Evolutionary conservation across 2,329 filamentous ascomycete genomes (phyloP), one percentile per base, ranked within the genome.

Genomic region (Daldinia sp.): DNA sequence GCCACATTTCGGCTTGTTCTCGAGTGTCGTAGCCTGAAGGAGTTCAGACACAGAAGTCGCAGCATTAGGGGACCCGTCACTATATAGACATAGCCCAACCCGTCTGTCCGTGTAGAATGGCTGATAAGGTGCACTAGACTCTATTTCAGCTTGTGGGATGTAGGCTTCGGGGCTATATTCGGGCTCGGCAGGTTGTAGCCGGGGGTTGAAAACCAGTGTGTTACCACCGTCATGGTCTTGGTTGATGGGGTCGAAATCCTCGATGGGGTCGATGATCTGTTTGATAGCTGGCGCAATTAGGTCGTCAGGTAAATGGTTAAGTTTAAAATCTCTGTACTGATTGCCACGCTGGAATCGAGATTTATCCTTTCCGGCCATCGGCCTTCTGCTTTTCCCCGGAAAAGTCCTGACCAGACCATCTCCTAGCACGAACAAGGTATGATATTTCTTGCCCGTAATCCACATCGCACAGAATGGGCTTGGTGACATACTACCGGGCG

Each of bases 101-200:
- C 94, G 87, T 56, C 88, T 86, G 73, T 98, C 94, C 0, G 94
- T 95, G 75, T 98, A 94, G 80, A 98, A 97, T 1, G 95, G 94
- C 72, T 97, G 94, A 71, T 97, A 98, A 1, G 94, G 93, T 3
- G 94, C 91, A 73, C 94, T 97, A 1, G 94, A 97, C 74, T 99
- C 95, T 68, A 97, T 96, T 80, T 97, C 94, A 4, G 92, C 93
- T 67, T 89, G 86, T 0, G 87, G 87, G 58, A 86, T 94, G 74
- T 80, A 90, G 75, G 79, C 91, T 77, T 81, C 90, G 75, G 81
- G 84, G 57, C 77, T 80, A 71, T 76, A 78, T 71, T 78, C 81
- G 69, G 68, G 67, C 71, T 70, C 72, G 75, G 55, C 74, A 71
- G 77, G 70, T 68, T 76, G 77, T 56, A 75, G 76, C 70, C 75